A percentile compares a stretch with the other conserved stretches of the same genome.
These are phyloP conservation scores for Selenicereus undatus DNA, from an alignment of 148 eudicot genomes.

Conservation along the genomic window DNA sequence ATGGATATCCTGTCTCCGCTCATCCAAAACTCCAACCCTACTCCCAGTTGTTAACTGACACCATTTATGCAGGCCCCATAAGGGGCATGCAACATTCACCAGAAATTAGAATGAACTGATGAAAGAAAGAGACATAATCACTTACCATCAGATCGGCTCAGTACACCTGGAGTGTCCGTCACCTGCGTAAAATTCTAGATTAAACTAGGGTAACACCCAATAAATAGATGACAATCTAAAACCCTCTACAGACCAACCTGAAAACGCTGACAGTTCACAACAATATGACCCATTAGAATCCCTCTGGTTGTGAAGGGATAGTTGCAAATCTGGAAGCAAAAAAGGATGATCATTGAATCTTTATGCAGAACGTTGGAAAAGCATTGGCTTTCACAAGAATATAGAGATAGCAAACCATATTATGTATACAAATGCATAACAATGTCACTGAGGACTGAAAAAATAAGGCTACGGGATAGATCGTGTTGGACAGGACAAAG, in stretches of 20 bases:
- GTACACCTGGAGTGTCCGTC: slow-evolving; percentile 95
- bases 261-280: slow-evolving; percentile 70
- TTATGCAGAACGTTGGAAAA: background rate
- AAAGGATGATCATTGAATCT: background rate
- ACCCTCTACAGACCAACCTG: slow-evolving; percentile 49
- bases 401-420: background rate
- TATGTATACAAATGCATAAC: background rate
- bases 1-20: background rate
- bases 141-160: slow-evolving; percentile 75
- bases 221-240: background rate
- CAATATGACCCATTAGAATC: slow-evolving; percentile 93
- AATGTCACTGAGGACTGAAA: background rate
- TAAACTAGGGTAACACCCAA: background rate
- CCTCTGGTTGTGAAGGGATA: slow-evolving; percentile 98
- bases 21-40: background rate
- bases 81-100: background rate
- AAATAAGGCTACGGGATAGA: background rate
- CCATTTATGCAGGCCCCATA: background rate
- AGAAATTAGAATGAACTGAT: background rate
- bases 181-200: slow-evolving; percentile 48
- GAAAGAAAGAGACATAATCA: slow-evolving; percentile 11
- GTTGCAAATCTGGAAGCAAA: slow-evolving; percentile 66
- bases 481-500: background rate
- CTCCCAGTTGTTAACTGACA: background rate
- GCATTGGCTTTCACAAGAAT: background rate